Base-by-base conservation (phyloP, 148 eudicot species). In the Vaccinium darrowii region DNA sequence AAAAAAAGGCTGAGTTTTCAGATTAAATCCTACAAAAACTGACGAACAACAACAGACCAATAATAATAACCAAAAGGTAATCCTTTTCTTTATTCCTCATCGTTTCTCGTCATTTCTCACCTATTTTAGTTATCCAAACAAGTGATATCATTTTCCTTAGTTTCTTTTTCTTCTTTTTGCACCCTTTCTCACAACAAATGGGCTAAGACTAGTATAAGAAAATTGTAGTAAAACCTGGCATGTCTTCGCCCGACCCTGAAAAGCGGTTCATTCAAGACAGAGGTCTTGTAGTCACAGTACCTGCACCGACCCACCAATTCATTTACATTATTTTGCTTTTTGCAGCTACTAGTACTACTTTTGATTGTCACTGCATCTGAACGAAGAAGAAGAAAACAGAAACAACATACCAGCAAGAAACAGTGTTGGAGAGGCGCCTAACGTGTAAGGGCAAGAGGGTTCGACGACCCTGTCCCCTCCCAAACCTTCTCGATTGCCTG, bases 231-330 rank as follows among this genome's bases (percentile, higher is more conserved):
- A 50, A 63, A 95, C 98, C 98, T 94, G 83, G 89, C 84, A 86
- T 92, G 81, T 82, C 90, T 90, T 78, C 93, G 90, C 7, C 98
- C 98, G 75, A 91, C 85, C 57, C 81, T 88, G 90, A 88, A 95
- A 54, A 95, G 78, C 2, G 92, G 90, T 56, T 90, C 90, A 51
- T 94, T 95, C 79, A 95, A 87, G 23, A 84, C 87, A 36, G 89
- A 78, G 36, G 89, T 88, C 88, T 94, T 95, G 86, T 89, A 85
- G 81, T 95, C 98, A 30, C 98, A 95, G 80, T 94, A 94, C 95
- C 98, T 92, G 88, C 56, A 83, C 1, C 39, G 30, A 50, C 47
- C 74, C 43, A 69, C 74, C 18, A 69, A 0, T 13, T 27, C 15
- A 13, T 69, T 30, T 65, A 23, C 71, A 65, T 23, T 23, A 8